phyloP scores from a whole-genome alignment of 2,329 filamentous ascomycete species.

The Nemania serpens region DNA sequence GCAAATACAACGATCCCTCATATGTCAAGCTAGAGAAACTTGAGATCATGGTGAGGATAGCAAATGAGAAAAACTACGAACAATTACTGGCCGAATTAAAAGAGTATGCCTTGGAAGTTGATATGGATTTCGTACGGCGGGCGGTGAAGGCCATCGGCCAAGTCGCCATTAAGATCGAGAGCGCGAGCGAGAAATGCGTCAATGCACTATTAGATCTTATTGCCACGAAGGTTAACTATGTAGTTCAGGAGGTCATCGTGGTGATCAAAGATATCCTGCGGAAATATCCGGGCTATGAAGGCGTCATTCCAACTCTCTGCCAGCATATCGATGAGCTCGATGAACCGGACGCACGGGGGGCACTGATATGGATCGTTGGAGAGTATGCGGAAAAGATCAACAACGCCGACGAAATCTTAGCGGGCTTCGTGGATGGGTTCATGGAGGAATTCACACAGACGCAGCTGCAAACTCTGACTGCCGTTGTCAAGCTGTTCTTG shows the following conservation, averaged over 20 bases:
- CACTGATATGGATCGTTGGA: conserved; percentile 97
- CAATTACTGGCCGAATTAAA: conserved; percentile 93
- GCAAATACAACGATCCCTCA: conserved; percentile 98
- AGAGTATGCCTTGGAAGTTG: conserved; percentile 96
- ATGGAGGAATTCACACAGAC: conserved; percentile 98
- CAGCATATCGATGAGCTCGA: conserved; percentile 96
- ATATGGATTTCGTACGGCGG: conserved; percentile 97
- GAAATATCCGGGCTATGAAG: conserved; percentile 97
- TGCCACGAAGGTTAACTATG: conserved; percentile 97
- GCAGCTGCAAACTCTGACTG: conserved; percentile 96
- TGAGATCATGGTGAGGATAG: conserved; percentile 99
- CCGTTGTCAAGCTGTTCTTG: conserved; percentile 95
- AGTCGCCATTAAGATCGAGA: conserved; percentile 97
- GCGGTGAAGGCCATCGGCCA: conserved; percentile 96
- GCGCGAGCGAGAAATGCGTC: conserved; percentile 92
- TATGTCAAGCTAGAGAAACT: conserved; percentile 98
- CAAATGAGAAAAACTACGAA: conserved; percentile 95
- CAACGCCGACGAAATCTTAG: conserved; percentile 94
- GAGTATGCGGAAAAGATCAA: conserved; percentile 99
- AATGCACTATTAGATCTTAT: conserved; percentile 92
- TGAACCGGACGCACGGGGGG: conserved; percentile 86
- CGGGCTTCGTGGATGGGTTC: conserved; percentile 90
- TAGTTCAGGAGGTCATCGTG: conserved; percentile 97
- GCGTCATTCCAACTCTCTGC: conserved; percentile 94
- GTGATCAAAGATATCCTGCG: conserved; percentile 98